A percentile compares a stretch with the other conserved stretches of the same genome.
Evolutionary conservation across 75 land plant genomes (phyloP).

Genomic region (Picea sitchensis): DNA sequence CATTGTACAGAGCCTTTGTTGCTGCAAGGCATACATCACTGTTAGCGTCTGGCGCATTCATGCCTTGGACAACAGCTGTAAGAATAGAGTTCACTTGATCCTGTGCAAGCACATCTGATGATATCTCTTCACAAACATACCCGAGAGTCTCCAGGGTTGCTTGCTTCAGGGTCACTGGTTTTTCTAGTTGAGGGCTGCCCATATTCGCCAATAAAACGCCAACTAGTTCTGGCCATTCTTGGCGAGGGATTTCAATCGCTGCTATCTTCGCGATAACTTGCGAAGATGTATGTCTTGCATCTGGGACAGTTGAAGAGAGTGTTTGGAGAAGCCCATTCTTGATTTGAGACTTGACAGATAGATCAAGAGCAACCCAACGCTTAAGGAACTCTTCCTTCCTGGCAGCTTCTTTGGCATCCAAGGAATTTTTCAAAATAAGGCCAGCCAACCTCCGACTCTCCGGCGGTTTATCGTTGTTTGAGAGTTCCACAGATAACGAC

Average conservation of each 20-base stretch:
- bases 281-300: conserved; percentile 60
- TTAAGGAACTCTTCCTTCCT: conserved; percentile 70
- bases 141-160: conserved; percentile 89
- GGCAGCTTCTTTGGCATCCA: conserved; percentile 79
- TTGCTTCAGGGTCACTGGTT: conserved; percentile 67
- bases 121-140: conserved; percentile 84
- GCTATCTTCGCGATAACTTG: conserved; percentile 77
- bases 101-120: conserved; percentile 79
- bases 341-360: conserved; percentile 55
- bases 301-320: conserved; percentile 53
- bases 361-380: conserved; percentile 69
- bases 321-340: conserved; percentile 62
- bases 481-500: conserved; percentile 64
- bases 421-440: conserved; percentile 67
- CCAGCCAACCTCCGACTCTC: conserved; percentile 91
- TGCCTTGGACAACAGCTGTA: conserved; percentile 92
- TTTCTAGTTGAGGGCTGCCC: conserved; percentile 35
- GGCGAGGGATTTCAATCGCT: conserved; percentile 39
- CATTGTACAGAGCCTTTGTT: conserved; percentile 67
- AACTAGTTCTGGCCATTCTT: conserved; percentile 68
- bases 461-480: conserved; percentile 72
- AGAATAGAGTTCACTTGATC: conserved; percentile 88
- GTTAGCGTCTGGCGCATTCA: conserved; percentile 33
- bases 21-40: conserved; percentile 32
- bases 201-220: conserved; percentile 35